Percentiles rank a stretch among this genome's conserved stretches.
Evolutionary conservation across 2,329 filamentous ascomycete genomes (phyloP).

Genomic region (Neodidymelliopsis sp.): DNA sequence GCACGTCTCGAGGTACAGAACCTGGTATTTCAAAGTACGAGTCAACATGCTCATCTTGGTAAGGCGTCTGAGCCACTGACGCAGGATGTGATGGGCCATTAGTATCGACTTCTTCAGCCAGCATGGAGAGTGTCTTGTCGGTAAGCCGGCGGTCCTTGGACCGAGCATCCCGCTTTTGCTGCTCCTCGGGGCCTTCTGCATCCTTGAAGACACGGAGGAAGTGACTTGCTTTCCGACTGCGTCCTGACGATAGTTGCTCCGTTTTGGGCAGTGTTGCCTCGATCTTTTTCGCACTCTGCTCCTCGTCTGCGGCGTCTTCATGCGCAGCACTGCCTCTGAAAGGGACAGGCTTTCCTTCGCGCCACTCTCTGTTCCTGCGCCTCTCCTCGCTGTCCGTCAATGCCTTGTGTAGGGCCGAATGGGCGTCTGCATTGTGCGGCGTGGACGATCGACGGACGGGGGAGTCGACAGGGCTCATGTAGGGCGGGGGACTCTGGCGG

Average conservation of each 20-base stretch:
- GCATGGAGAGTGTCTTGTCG: slow-evolving; percentile 36
- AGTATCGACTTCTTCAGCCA: slow-evolving; percentile 36
- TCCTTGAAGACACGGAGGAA: slow-evolving; percentile 71
- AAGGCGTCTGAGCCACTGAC: slow-evolving; percentile 38
- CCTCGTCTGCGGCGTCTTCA: slow-evolving; percentile 53
- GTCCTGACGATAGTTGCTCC: slow-evolving; percentile 62
- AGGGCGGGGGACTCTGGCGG: slow-evolving; percentile 44
- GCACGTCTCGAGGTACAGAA: slow-evolving; percentile 13
- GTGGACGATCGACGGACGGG: slow-evolving; percentile 44
- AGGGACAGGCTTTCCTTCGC: slow-evolving; percentile 57
- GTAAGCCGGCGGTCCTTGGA: slow-evolving; percentile 45
- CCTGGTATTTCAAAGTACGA: slow-evolving; percentile 40
- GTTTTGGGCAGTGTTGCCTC: slow-evolving; percentile 68
- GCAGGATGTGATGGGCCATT: slow-evolving; percentile 32
- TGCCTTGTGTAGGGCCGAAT: slow-evolving; percentile 35
- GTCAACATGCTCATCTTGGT: slow-evolving; percentile 15
- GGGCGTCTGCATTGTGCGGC: slow-evolving; percentile 33
- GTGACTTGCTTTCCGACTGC: slow-evolving; percentile 71
- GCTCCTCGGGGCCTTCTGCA: slow-evolving; percentile 63
- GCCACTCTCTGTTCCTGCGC: slow-evolving; percentile 58
- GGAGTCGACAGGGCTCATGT: slow-evolving; percentile 50
- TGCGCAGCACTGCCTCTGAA: slow-evolving; percentile 46
- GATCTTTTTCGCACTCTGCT: slow-evolving; percentile 67
- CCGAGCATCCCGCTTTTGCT: slow-evolving; percentile 58
- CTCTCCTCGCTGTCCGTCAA: slow-evolving; percentile 51